Evolutionary conservation across 1,284 basidiomycete genomes (phyloP), one percentile per base, ranked within the genome.

Genomic region (Pseudozyma sp.): DNA sequence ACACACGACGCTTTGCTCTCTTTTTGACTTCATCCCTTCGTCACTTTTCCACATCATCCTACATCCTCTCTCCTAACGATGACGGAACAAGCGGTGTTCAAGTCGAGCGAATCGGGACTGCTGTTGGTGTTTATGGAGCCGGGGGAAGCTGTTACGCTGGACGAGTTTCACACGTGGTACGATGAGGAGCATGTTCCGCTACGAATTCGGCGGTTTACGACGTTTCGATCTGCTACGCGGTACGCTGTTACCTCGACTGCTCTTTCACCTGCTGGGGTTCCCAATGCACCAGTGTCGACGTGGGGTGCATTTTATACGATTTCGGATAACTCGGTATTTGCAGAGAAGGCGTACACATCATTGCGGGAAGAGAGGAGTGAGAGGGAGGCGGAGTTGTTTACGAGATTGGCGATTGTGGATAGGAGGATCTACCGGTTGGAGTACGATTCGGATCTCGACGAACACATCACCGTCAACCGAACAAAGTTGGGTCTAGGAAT

Each of bases 151-250:
- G 79, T 79, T 5, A 68, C 74, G 7, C 58, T 78, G 19, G 52
- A 60, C 5, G 83, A 84, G 58, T 84, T 84, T 51, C 79, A 84
- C 46, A 84, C 84, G 44, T 86, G 85, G 85, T 86, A 86, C 77
- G 85, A 85, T 68, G 74, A 78, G 55, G 85, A 86, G 57, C 85
- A 86, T 55, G 81, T 86, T 2, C 85, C 85, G 2, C 59, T 86
- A 3, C 80, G 85, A 1, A 82, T 82, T 10, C 47, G 57, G 5
- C 40, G 37, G 10, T 75, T 78, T 24, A 1, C 33, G 11, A 53
- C 60, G 5, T 75, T 75, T 49, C 57, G 55, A 11, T 60, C 62
- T 7, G 68, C 63, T 3, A 62, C 34, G 4, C 60, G 68, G 1
- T 75, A 77, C 31, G 13, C 50, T 6, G 65, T 75, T 0, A 42